Evolutionary conservation across 2,329 filamentous ascomycete species (phyloP).

Genomic region (Penicillium olsonii): DNA sequence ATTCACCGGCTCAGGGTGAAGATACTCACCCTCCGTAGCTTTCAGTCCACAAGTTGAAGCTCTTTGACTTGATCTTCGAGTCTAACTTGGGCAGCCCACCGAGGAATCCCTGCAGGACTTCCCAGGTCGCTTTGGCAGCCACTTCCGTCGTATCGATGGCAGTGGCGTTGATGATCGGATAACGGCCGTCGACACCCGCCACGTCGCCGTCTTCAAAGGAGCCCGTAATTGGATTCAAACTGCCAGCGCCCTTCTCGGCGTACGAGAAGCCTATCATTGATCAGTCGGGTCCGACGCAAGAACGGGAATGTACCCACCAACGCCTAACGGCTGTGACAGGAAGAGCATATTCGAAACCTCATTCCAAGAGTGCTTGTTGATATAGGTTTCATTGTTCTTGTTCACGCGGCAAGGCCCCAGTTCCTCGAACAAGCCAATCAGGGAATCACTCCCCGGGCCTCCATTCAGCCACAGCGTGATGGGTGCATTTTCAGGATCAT

Average conservation of each 20-base stretch:
- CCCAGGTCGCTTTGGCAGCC: slow-evolving; percentile 57
- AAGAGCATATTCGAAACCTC: slow-evolving; percentile 63
- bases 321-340: slow-evolving; percentile 62
- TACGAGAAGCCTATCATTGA: slow-evolving; percentile 36
- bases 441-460: slow-evolving; percentile 44
- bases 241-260: slow-evolving; percentile 39
- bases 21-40: slow-evolving; percentile 49
- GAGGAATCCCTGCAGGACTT: slow-evolving; percentile 58
- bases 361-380: slow-evolving; percentile 63
- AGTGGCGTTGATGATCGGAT: slow-evolving; percentile 52
- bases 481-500: slow-evolving; percentile 49
- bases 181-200: slow-evolving; percentile 49
- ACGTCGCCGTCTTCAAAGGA: slow-evolving; percentile 48
- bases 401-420: slow-evolving; percentile 48
- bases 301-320: slow-evolving; percentile 40
- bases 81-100: slow-evolving; percentile 52
- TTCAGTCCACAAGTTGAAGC: slow-evolving; percentile 63
- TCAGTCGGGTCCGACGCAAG: not conserved
- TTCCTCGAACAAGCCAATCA: slow-evolving; percentile 47
- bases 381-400: slow-evolving; percentile 44
- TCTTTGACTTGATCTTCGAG: slow-evolving; percentile 51
- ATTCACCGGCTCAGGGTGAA: not conserved
- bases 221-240: slow-evolving; percentile 47
- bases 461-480: slow-evolving; percentile 48
- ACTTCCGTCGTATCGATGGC: slow-evolving; percentile 57